Percentiles rank a stretch among this genome's conserved stretches.
These are phyloP conservation scores for Antarctomyces pellizariae DNA, from an alignment of 495 filamentous ascomycete species.

Conservation along the genomic window DNA sequence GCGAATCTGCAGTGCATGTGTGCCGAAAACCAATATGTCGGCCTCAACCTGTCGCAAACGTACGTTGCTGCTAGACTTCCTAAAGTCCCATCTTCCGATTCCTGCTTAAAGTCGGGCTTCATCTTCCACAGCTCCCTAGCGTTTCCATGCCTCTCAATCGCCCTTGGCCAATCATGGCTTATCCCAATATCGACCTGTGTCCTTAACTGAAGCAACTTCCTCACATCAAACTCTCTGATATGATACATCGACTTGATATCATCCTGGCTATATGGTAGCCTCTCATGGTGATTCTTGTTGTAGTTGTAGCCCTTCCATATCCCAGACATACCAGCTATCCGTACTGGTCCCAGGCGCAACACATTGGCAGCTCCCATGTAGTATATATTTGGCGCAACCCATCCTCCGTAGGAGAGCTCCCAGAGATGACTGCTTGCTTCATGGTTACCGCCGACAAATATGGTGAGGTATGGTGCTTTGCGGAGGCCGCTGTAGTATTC, in stretches of 20 bases:
- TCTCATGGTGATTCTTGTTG: conserved; percentile 53
- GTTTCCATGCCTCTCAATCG: conserved; percentile 55
- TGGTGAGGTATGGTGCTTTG: conserved; percentile 62
- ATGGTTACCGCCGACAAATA: conserved; percentile 89
- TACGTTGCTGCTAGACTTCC: conserved; percentile 57
- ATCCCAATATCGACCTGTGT: conserved; percentile 74
- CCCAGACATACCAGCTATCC: conserved; percentile 77
- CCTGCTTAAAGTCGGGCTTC: conserved; percentile 50
- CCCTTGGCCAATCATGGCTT: conserved; percentile 86
- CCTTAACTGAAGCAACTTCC: conserved; percentile 66
- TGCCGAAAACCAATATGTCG: conserved; percentile 80
- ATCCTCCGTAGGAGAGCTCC: conserved; percentile 90
- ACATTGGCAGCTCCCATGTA: conserved; percentile 86
- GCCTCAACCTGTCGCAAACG: conserved; percentile 58
- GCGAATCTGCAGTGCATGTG: conserved; percentile 76
- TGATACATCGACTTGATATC: conserved; percentile 70
- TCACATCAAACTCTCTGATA: conserved; percentile 67
- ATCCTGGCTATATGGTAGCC: conserved; percentile 54
- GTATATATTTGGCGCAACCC: conserved; percentile 93
- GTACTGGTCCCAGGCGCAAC: conserved; percentile 52
- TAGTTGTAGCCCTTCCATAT: conserved; percentile 86
- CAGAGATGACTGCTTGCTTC: conserved; percentile 70
- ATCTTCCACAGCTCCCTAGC: conserved; percentile 30
- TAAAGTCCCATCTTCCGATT: conserved; percentile 46
- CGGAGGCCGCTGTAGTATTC: conserved; percentile 68